phyloP scores from a whole-genome alignment of 169 alveolate genomes.

The Eimeria brunetti region DNA sequence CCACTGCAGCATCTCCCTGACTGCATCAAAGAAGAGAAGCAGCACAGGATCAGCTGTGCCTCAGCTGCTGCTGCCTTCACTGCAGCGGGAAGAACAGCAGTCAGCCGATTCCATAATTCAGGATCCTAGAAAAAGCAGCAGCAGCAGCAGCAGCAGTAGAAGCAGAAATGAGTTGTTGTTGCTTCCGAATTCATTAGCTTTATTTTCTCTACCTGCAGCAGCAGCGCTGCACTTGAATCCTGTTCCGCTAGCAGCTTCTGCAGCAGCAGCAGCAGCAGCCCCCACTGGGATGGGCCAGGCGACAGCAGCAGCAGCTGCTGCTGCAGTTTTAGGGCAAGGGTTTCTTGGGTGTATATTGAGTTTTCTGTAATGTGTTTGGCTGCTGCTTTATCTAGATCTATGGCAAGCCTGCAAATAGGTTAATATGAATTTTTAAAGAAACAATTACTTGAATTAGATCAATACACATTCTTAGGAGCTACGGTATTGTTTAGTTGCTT shows the following conservation, averaged over 20 bases:
- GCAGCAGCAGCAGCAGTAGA: conserved; percentile 5
- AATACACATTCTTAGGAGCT: too few species aligned
- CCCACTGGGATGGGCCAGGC: neutral
- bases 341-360: neutral
- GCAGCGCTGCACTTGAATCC: neutral
- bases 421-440: neutral
- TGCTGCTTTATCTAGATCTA: conserved; percentile 14
- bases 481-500: neutral
- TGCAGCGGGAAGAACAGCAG: neutral
- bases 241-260: neutral
- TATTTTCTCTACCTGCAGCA: neutral
- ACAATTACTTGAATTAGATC: too few species aligned
- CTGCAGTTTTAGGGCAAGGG: conserved; percentile 21
- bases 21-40: neutral
- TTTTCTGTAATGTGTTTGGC: neutral
- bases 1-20: neutral
- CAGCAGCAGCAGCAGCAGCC: conserved; percentile 21
- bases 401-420: neutral
- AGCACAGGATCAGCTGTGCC: neutral
- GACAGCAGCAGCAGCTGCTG: neutral
- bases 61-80: neutral
- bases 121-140: conserved; percentile 17
- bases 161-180: neutral
- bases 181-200: neutral
- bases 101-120: conserved; percentile 1